These are phyloP conservation scores for Limnanthes douglasii DNA, from an alignment of 345 rosid genomes.

Conservation along the genomic window DNA sequence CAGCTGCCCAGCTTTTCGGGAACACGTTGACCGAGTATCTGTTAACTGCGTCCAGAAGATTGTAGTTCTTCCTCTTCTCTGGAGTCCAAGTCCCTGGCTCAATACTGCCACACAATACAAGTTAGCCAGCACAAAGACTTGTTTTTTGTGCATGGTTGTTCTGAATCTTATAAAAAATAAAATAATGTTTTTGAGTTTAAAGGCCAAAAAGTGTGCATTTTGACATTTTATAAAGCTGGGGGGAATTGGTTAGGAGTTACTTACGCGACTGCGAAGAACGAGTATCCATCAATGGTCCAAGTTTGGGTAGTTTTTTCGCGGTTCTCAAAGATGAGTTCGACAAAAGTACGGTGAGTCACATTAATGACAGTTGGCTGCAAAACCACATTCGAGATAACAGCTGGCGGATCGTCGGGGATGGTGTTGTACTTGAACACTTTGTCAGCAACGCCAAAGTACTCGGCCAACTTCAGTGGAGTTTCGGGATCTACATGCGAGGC, in stretches of 20 bases:
- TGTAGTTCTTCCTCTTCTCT: slow-evolving; percentile 68
- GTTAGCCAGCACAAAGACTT: no score
- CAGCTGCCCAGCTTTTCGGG: slow-evolving; percentile 86
- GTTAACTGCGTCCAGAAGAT: slow-evolving; percentile 69
- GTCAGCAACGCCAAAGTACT: slow-evolving; percentile 31
- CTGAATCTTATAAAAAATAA: no score
- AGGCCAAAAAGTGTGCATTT: no score
- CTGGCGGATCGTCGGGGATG: slow-evolving; percentile 28
- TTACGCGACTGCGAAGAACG: slow-evolving; percentile 81
- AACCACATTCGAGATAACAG: slow-evolving; percentile 7
- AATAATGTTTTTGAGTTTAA: no score
- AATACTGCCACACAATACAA: slow-evolving; percentile 16
- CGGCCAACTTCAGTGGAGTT: slow-evolving; percentile 58
- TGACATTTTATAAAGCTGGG: no score
- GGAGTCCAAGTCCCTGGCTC: slow-evolving; percentile 84
- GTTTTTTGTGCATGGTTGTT: no score
- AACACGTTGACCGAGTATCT: slow-evolving; percentile 69
- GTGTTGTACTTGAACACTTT: slow-evolving; percentile 39
- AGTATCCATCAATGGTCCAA: slow-evolving; percentile 54
- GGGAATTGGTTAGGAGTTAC: no score
- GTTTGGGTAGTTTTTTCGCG: slow-evolving; percentile 56
- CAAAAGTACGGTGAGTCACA: slow-evolving; percentile 47
- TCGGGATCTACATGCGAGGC: slow-evolving; percentile 34
- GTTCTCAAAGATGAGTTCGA: slow-evolving; percentile 77
- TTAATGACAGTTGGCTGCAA: slow-evolving; percentile 34